These are phyloP conservation scores for Salmacisia buchloeana DNA, from an alignment of 1,284 basidiomycete genomes.

Conservation along the genomic window DNA sequence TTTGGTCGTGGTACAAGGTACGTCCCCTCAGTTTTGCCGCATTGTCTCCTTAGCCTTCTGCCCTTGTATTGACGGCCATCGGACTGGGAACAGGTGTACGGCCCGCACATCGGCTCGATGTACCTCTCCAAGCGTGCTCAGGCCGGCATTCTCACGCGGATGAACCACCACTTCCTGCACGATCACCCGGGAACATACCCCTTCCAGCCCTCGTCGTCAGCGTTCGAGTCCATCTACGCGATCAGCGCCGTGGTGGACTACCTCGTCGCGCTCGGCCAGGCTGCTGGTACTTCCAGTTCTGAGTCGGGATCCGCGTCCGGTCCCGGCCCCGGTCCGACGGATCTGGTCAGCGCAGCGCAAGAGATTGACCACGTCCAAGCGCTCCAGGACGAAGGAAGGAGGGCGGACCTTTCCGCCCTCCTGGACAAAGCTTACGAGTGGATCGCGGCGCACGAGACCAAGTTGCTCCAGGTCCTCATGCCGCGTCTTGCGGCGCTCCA, in stretches of 20 bases:
- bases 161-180: slow-evolving; percentile 67
- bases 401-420: slow-evolving; percentile 6
- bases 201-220: slow-evolving; percentile 58
- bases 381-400: background rate
- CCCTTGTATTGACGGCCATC: background rate
- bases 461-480: slow-evolving; percentile 54
- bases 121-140: slow-evolving; percentile 60
- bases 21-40: slow-evolving; percentile 47
- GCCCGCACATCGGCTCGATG: slow-evolving; percentile 65
- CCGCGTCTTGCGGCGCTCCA: slow-evolving; percentile 53
- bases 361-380: background rate
- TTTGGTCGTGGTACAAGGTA: slow-evolving; percentile 68
- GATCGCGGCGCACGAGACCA: slow-evolving; percentile 56
- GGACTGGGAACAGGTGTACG: slow-evolving; percentile 60
- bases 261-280: slow-evolving; percentile 57
- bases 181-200: slow-evolving; percentile 59
- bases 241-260: slow-evolving; percentile 63
- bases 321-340: background rate
- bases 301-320: background rate
- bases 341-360: background rate
- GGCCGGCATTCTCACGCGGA: slow-evolving; percentile 56
- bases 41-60: background rate
- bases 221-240: slow-evolving; percentile 66
- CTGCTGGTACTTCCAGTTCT: background rate
- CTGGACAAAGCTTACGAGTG: slow-evolving; percentile 39